phyloP scores from a whole-genome alignment of 2,329 filamentous ascomycete genomes.

The Claviceps africana region DNA sequence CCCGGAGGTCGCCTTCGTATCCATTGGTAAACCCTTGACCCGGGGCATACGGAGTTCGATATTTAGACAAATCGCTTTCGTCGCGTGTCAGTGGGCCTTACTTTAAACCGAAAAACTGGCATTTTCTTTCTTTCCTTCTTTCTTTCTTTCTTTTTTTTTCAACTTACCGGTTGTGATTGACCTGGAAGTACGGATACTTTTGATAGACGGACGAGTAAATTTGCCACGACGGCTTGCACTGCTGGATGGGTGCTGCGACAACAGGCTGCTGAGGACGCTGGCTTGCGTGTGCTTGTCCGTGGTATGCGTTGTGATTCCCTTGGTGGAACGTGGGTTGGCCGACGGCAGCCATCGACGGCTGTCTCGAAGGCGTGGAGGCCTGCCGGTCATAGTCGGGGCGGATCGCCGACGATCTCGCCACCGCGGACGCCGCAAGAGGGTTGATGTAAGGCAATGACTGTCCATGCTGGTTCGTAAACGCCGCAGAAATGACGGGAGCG shows the following conservation, averaged over 20 bases:
- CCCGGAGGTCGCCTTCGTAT: conserved; percentile 38
- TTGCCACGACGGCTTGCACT: conserved; percentile 20
- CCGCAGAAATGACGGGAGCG: background rate
- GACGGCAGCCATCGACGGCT: background rate
- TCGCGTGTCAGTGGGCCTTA: conserved; percentile 8
- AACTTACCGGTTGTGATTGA: conserved; percentile 43
- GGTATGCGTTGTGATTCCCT: background rate
- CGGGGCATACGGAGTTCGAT: conserved; percentile 44
- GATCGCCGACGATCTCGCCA: conserved; percentile 1
- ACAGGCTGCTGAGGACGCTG: background rate
- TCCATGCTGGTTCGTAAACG: conserved; percentile 12
- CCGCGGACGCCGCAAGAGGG: background rate
- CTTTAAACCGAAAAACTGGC: background rate
- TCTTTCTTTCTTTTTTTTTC: no score
- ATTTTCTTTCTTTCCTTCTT: no score
- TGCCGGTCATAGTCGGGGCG: conserved; percentile 8
- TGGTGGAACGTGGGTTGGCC: background rate
- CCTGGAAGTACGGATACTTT: conserved; percentile 45
- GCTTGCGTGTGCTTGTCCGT: conserved; percentile 5
- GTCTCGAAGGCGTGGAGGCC: background rate
- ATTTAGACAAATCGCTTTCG: conserved; percentile 38
- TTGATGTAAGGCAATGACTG: conserved; percentile 9
- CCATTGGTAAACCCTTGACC: conserved; percentile 47
- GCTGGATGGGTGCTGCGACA: conserved; percentile 4
- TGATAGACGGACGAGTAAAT: conserved; percentile 30